These are phyloP conservation scores for Kuraishia ogatae DNA, from an alignment of 805 yeast species.

Conservation along the genomic window DNA sequence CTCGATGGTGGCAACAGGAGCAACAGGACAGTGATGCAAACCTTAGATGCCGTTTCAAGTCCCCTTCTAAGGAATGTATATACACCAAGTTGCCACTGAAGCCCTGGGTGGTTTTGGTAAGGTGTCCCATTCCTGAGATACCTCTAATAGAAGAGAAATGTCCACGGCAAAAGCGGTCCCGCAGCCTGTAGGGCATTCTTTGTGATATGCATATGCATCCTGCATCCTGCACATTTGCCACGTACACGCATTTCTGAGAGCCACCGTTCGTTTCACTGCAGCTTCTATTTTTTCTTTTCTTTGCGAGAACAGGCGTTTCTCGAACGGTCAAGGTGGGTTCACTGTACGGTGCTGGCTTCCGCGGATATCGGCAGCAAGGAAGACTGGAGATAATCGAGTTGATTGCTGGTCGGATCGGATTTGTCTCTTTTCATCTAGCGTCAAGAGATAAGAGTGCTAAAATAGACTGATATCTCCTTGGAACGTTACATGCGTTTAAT, in stretches of 20 bases:
- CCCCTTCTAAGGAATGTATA: background rate
- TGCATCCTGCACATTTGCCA: background rate
- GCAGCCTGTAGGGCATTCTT: too few relatives aligned
- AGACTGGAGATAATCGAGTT: background rate
- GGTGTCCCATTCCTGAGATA: too few relatives aligned
- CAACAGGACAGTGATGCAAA: background rate
- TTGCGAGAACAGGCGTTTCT: too few relatives aligned
- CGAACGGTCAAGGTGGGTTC: background rate
- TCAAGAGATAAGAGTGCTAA: background rate
- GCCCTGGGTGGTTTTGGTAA: too few relatives aligned
- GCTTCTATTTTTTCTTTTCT: too few relatives aligned
- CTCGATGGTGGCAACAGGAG: too few relatives aligned
- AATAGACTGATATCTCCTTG: background rate
- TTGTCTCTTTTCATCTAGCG: background rate
- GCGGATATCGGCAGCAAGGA: background rate
- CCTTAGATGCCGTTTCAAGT: background rate
- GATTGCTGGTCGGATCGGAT: background rate
- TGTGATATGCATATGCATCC: too few relatives aligned
- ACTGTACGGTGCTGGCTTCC: background rate
- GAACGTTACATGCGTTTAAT: background rate
- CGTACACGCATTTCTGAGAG: too few relatives aligned
- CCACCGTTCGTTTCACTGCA: background rate
- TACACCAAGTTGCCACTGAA: background rate
- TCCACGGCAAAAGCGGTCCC: too few relatives aligned
- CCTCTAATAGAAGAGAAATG: too few relatives aligned